phyloP scores from a whole-genome alignment of 345 rosid species.

The Populus pruinosa region DNA sequence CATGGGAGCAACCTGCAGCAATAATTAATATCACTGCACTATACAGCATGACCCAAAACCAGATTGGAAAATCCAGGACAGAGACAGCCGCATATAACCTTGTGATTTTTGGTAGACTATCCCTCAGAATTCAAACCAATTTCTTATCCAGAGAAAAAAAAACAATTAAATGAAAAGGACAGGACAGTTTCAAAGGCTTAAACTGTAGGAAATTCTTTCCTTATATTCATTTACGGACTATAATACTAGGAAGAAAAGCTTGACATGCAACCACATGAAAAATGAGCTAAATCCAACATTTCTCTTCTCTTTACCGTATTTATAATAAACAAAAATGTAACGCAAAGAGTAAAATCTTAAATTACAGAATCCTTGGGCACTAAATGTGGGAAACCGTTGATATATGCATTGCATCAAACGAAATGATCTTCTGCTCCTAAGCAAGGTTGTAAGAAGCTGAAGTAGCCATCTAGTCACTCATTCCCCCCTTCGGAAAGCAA shows the following conservation, averaged over 20 bases:
- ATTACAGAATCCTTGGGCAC: background rate
- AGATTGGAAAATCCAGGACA: no score
- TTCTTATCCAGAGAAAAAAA: no score
- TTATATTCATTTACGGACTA: background rate
- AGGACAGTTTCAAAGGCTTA: no score
- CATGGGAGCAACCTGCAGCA: no score
- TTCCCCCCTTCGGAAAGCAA: slow-evolving; percentile 10
- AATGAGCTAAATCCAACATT: background rate
- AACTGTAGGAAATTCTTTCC: background rate
- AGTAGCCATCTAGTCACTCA: background rate
- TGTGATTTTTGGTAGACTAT: no score
- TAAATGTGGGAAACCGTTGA: background rate
- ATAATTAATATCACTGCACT: no score
- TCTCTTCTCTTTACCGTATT: background rate
- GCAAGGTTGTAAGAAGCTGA: background rate
- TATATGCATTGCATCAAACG: background rate
- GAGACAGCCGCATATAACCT: no score
- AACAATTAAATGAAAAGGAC: no score
- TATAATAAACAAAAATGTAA: background rate
- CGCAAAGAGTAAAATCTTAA: background rate
- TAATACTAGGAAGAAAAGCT: background rate
- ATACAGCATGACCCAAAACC: no score
- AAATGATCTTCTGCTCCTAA: background rate
- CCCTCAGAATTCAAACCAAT: no score
- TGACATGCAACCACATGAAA: background rate